These are phyloP conservation scores for Sphagnum contortum DNA, from an alignment of 225 moss, liverwort and hornwort genomes.

Conservation along the genomic window DNA sequence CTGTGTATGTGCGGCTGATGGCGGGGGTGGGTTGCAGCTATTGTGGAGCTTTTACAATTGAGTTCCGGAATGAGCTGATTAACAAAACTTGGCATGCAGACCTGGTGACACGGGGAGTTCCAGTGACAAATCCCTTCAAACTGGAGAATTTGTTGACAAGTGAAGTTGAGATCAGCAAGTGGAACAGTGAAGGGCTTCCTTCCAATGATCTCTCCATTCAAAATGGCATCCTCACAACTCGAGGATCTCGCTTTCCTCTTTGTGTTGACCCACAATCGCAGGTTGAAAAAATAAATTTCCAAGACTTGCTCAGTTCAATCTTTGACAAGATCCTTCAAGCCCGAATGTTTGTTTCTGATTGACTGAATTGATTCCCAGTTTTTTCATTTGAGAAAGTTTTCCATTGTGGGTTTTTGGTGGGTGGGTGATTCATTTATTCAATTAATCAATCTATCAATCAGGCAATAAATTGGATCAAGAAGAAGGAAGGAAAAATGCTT, in stretches of 20 bases:
- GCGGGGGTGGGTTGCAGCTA: conserved; percentile 33
- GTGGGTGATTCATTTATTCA: no score
- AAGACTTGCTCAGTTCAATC: no score
- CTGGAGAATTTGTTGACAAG: conserved; percentile 68
- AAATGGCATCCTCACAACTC: conserved; percentile 88
- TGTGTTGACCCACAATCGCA: conserved; percentile 89
- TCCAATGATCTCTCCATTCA: conserved; percentile 95
- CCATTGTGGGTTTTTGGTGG: no score
- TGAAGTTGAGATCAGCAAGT: conserved; percentile 85
- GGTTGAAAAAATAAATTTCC: conserved; percentile 12
- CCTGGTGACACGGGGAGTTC: conserved; percentile 48
- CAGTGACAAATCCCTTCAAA: conserved; percentile 44
- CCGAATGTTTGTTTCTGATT: no score
- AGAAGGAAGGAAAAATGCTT: conserved; percentile 83
- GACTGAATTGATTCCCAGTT: no score
- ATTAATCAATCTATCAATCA: conserved; percentile 2
- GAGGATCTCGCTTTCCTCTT: conserved; percentile 76
- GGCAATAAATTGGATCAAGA: conserved; percentile 96
- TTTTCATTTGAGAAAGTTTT: no score
- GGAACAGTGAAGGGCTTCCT: conserved; percentile 93
- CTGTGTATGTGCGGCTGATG: no score
- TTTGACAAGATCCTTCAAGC: no score
- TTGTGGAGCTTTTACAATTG: conserved; percentile 76
- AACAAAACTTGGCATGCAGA: conserved; percentile 67
- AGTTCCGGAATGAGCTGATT: conserved; percentile 56